Percentiles rank a stretch among this genome's conserved stretches.
Evolutionary conservation across 1,284 basidiomycete genomes (phyloP).

Genomic region (Cutaneotrichosporon cutaneum): DNA sequence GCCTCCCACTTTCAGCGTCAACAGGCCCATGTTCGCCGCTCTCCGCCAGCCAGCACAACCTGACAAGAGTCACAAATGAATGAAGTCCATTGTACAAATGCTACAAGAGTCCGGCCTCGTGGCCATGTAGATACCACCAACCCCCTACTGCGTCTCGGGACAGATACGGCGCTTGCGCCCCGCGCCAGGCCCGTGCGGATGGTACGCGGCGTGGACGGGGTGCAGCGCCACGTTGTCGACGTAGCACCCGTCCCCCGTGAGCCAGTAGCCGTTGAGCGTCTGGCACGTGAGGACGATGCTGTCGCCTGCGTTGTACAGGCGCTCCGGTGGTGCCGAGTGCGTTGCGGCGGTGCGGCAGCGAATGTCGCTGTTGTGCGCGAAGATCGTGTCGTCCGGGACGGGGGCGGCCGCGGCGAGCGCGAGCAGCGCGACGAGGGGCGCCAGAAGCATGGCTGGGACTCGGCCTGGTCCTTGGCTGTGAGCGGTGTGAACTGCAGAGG

Average conservation of each 20-base stretch:
- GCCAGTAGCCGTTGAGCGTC: not conserved
- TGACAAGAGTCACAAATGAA: too few species aligned
- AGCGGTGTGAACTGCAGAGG: too few species aligned
- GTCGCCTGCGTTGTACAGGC: slow-evolving; percentile 3
- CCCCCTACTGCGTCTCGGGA: too few species aligned
- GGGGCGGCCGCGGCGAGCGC: not conserved
- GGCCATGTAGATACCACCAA: too few species aligned
- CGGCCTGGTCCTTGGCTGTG: too few species aligned
- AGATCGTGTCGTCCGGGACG: not conserved
- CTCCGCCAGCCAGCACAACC: too few species aligned
- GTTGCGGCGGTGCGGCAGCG: not conserved
- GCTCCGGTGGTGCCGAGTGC: not conserved
- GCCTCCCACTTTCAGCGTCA: too few species aligned
- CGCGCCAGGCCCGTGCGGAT: not conserved
- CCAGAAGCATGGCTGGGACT: not conserved
- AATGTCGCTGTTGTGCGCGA: not conserved
- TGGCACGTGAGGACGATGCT: not conserved
- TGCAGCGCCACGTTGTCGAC: not conserved
- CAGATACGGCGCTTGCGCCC: not conserved
- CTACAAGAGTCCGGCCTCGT: too few species aligned
- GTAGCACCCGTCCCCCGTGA: not conserved
- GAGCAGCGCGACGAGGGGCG: not conserved
- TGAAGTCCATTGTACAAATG: too few species aligned
- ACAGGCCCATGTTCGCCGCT: too few species aligned
- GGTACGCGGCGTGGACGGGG: not conserved